phyloP scores from a whole-genome alignment of 805 yeast species.

The Suhomyces canberraensis region DNA sequence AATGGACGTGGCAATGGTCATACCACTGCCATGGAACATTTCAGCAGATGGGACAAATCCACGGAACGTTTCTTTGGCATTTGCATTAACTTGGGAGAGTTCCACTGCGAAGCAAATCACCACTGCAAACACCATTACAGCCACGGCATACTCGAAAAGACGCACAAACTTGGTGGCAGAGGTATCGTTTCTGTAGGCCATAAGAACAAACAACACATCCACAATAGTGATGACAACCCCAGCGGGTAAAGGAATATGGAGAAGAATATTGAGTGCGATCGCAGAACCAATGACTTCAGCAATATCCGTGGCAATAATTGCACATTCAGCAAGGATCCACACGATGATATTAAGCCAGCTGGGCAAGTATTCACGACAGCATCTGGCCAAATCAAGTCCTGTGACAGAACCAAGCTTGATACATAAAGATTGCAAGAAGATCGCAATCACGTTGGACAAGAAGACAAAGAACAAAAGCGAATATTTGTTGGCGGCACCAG shows the following conservation, averaged over 20 bases:
- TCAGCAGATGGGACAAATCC: constrained; percentile 44
- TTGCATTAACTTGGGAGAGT: constrained; percentile 33
- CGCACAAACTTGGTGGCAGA: constrained; percentile 33
- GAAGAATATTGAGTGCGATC: constrained; percentile 44
- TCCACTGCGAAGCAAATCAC: constrained; percentile 46
- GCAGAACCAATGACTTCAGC: constrained; percentile 56
- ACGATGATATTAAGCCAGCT: constrained; percentile 33
- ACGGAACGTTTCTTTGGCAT: constrained; percentile 34
- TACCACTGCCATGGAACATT: constrained; percentile 41
- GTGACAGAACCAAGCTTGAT: constrained; percentile 49
- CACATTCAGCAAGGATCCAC: constrained; percentile 46
- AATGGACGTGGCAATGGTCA: constrained; percentile 46
- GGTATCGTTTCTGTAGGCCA: constrained; percentile 45
- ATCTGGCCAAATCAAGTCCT: constrained; percentile 45
- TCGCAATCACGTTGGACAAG: constrained; percentile 43
- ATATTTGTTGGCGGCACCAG: constrained; percentile 44
- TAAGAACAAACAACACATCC: constrained; percentile 45
- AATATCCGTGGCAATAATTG: constrained; percentile 51
- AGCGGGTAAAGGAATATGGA: constrained; percentile 46
- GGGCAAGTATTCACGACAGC: constrained; percentile 42
- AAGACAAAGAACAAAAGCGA: constrained; percentile 43
- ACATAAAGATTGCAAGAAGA: constrained; percentile 43
- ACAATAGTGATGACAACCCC: constrained; percentile 45
- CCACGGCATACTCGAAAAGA: constrained; percentile 43
- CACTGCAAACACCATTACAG: constrained; percentile 39